A percentile compares a stretch with the other conserved stretches of the same genome.
Evolutionary conservation across 805 yeast species (phyloP).

Genomic region (Candida sphagnicola): DNA sequence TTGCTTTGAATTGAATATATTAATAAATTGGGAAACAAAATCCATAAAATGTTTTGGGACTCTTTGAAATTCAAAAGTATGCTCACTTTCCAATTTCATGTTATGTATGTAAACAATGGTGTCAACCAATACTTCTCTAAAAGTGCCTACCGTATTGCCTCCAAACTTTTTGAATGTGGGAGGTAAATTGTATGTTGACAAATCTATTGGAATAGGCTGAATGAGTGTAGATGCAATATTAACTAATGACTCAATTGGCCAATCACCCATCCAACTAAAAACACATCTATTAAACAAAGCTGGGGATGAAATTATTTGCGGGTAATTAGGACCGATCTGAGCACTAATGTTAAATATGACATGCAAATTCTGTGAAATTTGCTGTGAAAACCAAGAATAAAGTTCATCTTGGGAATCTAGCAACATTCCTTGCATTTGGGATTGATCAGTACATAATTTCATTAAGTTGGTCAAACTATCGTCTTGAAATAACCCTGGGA

Average conservation of each 20-base stretch:
- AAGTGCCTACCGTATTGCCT: constrained; percentile 9
- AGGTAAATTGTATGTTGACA: constrained; percentile 38
- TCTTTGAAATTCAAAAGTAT: constrained; percentile 8
- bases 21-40: constrained; percentile 43
- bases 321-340: constrained; percentile 14
- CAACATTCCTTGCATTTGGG: constrained; percentile 56
- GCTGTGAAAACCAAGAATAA: constrained; percentile 67
- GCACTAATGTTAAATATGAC: constrained; percentile 75
- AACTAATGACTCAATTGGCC: constrained; percentile 52
- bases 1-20: constrained; percentile 40
- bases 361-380: constrained; percentile 70
- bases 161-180: constrained; percentile 11
- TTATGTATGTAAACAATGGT: constrained; percentile 46
- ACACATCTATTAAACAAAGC: constrained; percentile 90
- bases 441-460: constrained; percentile 51
- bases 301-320: constrained; percentile 62
- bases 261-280: constrained; percentile 82
- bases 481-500: constrained; percentile 83
- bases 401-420: constrained; percentile 68
- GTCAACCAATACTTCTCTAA: constrained; percentile 46
- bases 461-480: constrained; percentile 59
- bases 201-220: constrained; percentile 49
- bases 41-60: constrained; percentile 58
- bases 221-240: constrained; percentile 48
- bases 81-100: constrained; percentile 10